Percentiles rank a stretch among this genome's conserved stretches.
These are phyloP conservation scores for Rosa persica DNA, from an alignment of 306 rosid species.

Conservation along the genomic window DNA sequence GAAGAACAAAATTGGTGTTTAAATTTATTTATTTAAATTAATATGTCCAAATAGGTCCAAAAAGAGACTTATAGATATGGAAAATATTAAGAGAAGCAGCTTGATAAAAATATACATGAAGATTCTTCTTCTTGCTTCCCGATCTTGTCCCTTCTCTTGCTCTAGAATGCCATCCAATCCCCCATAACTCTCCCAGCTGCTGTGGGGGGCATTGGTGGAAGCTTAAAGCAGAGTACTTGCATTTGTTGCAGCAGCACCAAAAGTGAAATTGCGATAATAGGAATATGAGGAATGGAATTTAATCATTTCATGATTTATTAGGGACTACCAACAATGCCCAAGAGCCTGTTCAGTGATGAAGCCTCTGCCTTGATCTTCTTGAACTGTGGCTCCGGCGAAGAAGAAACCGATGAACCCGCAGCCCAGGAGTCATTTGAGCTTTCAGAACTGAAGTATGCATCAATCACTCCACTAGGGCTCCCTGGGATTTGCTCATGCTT, in stretches of 20 bases:
- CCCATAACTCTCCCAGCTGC: background rate
- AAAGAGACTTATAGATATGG: constrained; percentile 14
- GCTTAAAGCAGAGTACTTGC: constrained; percentile 31
- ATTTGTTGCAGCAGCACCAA: constrained; percentile 10
- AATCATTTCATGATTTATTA: background rate
- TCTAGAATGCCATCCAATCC: constrained; percentile 22
- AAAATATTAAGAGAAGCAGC: constrained; percentile 12
- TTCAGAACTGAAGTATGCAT: constrained; percentile 60
- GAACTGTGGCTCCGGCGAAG: constrained; percentile 49
- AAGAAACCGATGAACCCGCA: constrained; percentile 46
- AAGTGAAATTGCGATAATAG: constrained; percentile 25
- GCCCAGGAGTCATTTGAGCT: constrained; percentile 85
- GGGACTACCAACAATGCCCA: constrained; percentile 56
- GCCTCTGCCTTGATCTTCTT: constrained; percentile 65
- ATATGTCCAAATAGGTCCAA: constrained; percentile 20
- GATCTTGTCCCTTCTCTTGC: constrained; percentile 48
- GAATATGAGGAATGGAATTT: background rate
- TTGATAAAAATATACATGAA: background rate
- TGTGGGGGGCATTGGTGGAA: constrained; percentile 43
- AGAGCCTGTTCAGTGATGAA: constrained; percentile 48
- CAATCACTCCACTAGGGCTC: constrained; percentile 84
- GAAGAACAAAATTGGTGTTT: constrained; percentile 21
- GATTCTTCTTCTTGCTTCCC: constrained; percentile 8
- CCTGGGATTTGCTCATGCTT: constrained; percentile 54
- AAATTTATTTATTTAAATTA: constrained; percentile 18